phyloP scores from a whole-genome alignment of 305 asterid genomes.

The Solanum hybrid region DNA sequence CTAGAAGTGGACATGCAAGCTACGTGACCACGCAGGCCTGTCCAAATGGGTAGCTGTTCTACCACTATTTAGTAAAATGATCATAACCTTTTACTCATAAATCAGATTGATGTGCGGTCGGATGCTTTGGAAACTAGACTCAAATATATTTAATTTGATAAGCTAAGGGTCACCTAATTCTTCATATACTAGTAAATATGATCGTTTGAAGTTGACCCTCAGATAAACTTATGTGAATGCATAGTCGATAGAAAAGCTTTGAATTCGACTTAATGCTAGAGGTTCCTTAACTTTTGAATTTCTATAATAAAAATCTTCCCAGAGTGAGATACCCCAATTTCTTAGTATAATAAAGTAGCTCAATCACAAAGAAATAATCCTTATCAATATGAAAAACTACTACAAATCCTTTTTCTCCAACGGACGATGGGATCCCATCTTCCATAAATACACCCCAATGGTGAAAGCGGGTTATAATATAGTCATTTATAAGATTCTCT shows the following conservation, averaged over 20 bases:
- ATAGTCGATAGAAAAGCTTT: too few species aligned
- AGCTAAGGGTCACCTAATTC: background rate
- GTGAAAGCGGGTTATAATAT: background rate
- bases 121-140: background rate
- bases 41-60: background rate
- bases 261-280: background rate
- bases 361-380: background rate
- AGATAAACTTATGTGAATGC: too few species aligned
- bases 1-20: background rate
- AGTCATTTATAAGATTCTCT: background rate
- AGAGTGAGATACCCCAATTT: background rate
- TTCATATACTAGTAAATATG: background rate
- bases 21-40: background rate
- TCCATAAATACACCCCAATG: background rate
- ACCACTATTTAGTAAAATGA: background rate
- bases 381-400: background rate
- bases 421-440: background rate
- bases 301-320: background rate
- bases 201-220: background rate
- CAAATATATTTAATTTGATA: too few species aligned
- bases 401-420: background rate
- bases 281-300: background rate
- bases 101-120: background rate
- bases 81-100: background rate
- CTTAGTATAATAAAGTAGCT: background rate